Percentiles rank a stretch among this genome's conserved stretches.
These are phyloP conservation scores for Fusarium papillatum DNA, from an alignment of 2,329 filamentous ascomycete genomes.

Conservation along the genomic window DNA sequence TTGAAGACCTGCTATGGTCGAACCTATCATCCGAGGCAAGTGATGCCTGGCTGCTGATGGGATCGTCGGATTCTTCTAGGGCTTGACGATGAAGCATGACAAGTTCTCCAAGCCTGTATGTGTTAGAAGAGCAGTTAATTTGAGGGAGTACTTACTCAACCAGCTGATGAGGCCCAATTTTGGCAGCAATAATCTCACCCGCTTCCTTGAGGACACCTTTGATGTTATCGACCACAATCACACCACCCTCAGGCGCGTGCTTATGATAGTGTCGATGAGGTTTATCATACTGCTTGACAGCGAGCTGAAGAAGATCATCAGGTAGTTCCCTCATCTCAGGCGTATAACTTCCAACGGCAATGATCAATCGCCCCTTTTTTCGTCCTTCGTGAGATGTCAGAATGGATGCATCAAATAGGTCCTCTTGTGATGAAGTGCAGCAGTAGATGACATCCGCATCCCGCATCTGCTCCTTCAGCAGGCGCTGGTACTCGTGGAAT, in stretches of 20 bases:
- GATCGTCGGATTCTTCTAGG: slow-evolving; percentile 55
- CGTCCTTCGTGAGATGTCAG: slow-evolving; percentile 80
- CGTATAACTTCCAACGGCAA: slow-evolving; percentile 79
- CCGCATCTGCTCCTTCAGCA: slow-evolving; percentile 79
- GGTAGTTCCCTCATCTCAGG: slow-evolving; percentile 87
- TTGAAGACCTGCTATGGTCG: slow-evolving; percentile 51
- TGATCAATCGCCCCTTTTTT: slow-evolving; percentile 78
- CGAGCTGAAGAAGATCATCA: slow-evolving; percentile 78
- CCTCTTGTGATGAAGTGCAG: slow-evolving; percentile 82
- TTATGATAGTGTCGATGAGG: slow-evolving; percentile 74
- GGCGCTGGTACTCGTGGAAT: slow-evolving; percentile 76
- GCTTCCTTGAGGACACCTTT: slow-evolving; percentile 86
- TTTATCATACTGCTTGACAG: slow-evolving; percentile 60
- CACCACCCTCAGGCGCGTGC: slow-evolving; percentile 73
- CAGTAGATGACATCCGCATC: slow-evolving; percentile 88
- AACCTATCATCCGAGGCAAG: slow-evolving; percentile 51
- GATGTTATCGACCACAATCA: slow-evolving; percentile 81
- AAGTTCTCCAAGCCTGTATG: slow-evolving; percentile 79
- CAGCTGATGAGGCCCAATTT: slow-evolving; percentile 79
- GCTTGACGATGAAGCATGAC: slow-evolving; percentile 68
- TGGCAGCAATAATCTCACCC: slow-evolving; percentile 87
- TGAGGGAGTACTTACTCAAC: slow-evolving; percentile 74
- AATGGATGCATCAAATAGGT: slow-evolving; percentile 81
- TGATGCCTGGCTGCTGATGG: slow-evolving; percentile 46
- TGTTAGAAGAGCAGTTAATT: slow-evolving; percentile 23